phyloP scores from a whole-genome alignment of 139 green algal genomes.

The Edaphochlamys debaryana region DNA sequence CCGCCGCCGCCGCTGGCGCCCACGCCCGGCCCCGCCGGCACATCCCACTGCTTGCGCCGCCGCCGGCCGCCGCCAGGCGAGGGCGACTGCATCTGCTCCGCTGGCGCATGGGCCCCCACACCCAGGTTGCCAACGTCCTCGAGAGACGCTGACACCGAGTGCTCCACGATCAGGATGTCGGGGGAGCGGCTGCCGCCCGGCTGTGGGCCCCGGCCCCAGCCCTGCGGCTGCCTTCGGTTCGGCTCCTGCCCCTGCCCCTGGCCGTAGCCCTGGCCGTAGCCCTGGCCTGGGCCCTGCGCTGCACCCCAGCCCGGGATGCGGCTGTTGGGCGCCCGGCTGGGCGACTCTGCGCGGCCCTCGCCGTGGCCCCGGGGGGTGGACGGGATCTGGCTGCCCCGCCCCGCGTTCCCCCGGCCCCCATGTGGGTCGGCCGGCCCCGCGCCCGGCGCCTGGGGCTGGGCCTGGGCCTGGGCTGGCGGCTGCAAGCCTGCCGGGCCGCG shows the following conservation, averaged over 20 bases:
- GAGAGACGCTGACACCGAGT: background rate
- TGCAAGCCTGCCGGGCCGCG: too few species aligned
- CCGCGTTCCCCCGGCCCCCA: background rate
- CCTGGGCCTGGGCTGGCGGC: too few species aligned
- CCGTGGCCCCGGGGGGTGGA: background rate
- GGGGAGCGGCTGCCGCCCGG: background rate
- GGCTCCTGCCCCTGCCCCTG: too few species aligned
- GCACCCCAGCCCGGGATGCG: conserved; percentile 33
- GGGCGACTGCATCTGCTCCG: too few species aligned
- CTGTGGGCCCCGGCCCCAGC: too few species aligned
- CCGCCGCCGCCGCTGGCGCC: background rate
- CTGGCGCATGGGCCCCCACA: too few species aligned
- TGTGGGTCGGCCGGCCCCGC: background rate
- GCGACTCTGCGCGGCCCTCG: background rate
- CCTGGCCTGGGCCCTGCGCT: too few species aligned
- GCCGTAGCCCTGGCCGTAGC: too few species aligned
- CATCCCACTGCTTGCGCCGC: conserved; percentile 13
- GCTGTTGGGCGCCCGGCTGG: background rate
- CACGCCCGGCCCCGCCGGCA: background rate
- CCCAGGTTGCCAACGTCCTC: background rate
- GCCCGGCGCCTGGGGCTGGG: too few species aligned
- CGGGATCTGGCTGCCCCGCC: conserved; percentile 17
- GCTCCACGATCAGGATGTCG: background rate
- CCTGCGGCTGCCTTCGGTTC: too few species aligned
- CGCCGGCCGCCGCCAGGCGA: too few species aligned